Evolutionary conservation across 805 yeast genomes (phyloP), one percentile per base, ranked within the genome.

Genomic region (Clavispora fructus): DNA sequence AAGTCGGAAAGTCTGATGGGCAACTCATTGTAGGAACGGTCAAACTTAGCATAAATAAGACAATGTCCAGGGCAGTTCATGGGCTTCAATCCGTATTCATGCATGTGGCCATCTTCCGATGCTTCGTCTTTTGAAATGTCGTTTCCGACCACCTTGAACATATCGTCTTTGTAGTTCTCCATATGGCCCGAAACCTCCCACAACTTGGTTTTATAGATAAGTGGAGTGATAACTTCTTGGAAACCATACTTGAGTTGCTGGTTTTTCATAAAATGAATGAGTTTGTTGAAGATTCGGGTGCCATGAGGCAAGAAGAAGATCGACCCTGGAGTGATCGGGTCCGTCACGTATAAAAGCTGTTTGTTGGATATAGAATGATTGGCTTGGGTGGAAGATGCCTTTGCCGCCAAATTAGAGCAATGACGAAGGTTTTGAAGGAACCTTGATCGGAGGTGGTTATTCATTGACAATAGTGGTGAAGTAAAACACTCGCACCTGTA

Each of bases 51-150:
- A 65, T 81, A 94, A 17, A 94, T 77, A 39, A 94, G 59, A 62
- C 99, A 94, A 62, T 94, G 99, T 0, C 97, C 96, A 0, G 96
- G 96, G 60, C 96, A 89, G 65, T 88, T 88, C 96, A 89, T 83
- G 8, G 99, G 99, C 59, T 94, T 94, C 37, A 92, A 69, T 0
- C 96, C 95, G 62, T 85, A 92, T 41, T 71, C 73, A 46, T 65
- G 68, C 16, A 46, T 40, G 30, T 53, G 52, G 11, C 46, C 54
- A 4, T 49, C 54, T 6, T 48, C 52, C 13, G 41, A 47, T 3
- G 31, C 53, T 17, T 57, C 65, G 44, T 62, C 73, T 47, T 56
- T 63, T 31, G 61, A 35, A 16, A 53, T 13, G 49, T 74, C 79
- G 48, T 75, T 74, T 1, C 91, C 86, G 47, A 78, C 83, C 1